Conservation (phyloP, 2,329 filamentous ascomycete species). For the Arthroderma sp. region DNA sequence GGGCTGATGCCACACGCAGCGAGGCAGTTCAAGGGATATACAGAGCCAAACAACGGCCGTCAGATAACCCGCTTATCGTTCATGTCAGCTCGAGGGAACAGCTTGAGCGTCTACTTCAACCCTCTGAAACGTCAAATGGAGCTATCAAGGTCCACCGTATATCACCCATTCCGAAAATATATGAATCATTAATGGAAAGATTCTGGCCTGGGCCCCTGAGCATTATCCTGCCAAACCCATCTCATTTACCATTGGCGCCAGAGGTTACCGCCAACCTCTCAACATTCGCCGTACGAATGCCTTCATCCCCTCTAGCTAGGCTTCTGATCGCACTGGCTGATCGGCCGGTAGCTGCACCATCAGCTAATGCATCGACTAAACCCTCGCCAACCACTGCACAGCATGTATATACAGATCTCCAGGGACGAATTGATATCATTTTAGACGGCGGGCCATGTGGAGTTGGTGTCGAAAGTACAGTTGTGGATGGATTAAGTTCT, state of each 20-base stretch:
- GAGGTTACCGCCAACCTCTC: slow-evolving; percentile 77
- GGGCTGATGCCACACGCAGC: slow-evolving; percentile 85
- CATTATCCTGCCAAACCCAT: slow-evolving; percentile 68
- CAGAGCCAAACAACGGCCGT: slow-evolving; percentile 74
- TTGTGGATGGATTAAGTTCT: slow-evolving; percentile 74
- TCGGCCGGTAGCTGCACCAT: slow-evolving; percentile 76
- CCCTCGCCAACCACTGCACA: slow-evolving; percentile 83
- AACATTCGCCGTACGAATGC: slow-evolving; percentile 87
- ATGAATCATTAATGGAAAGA: slow-evolving; percentile 59
- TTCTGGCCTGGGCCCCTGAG: slow-evolving; percentile 97
- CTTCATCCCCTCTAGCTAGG: slow-evolving; percentile 69
- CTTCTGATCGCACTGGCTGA: slow-evolving; percentile 71
- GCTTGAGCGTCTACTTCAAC: slow-evolving; percentile 51
- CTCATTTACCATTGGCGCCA: slow-evolving; percentile 60
- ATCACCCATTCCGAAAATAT: slow-evolving; percentile 55
- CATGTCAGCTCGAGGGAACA: slow-evolving; percentile 75
- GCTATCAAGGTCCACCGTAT: slow-evolving; percentile 21
- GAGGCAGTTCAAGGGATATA: slow-evolving; percentile 84
- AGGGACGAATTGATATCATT: slow-evolving; percentile 71
- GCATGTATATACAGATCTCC: slow-evolving; percentile 76
- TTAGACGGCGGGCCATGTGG: slow-evolving; percentile 76
- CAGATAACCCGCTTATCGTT: slow-evolving; percentile 90
- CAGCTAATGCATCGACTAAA: slow-evolving; percentile 86
- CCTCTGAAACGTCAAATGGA: slow-evolving; percentile 20
- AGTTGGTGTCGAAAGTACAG: slow-evolving; percentile 92